These are phyloP conservation scores for Fagopyrum esculentum DNA, from an alignment of 148 eudicot genomes.

Conservation along the genomic window DNA sequence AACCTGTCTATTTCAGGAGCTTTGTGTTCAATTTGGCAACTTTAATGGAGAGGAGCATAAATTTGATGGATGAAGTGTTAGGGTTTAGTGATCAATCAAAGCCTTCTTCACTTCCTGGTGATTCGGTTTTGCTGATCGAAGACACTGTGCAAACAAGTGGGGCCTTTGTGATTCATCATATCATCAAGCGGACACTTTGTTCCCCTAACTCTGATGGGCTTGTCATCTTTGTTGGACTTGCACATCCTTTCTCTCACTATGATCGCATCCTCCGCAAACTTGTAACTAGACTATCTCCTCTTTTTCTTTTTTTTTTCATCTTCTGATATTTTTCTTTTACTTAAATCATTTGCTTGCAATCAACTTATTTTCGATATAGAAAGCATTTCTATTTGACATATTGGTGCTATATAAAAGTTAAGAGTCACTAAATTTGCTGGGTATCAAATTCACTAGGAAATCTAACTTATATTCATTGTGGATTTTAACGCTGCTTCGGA, in stretches of 20 bases:
- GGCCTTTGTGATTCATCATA: slow-evolving; percentile 70
- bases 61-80: slow-evolving; percentile 49
- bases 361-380: not conserved
- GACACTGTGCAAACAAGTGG: slow-evolving; percentile 85
- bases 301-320: not conserved
- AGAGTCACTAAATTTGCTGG: not conserved
- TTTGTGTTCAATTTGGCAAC: not conserved
- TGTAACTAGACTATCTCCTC: slow-evolving; percentile 21
- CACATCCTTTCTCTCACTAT: slow-evolving; percentile 87
- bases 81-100: slow-evolving; percentile 22
- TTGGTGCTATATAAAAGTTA: not conserved
- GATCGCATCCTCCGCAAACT: slow-evolving; percentile 85
- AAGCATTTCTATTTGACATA: not conserved
- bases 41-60: slow-evolving; percentile 33
- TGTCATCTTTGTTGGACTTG: slow-evolving; percentile 63
- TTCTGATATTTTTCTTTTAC: not conserved
- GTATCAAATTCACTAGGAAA: not conserved
- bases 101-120: slow-evolving; percentile 14
- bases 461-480: not conserved
- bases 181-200: slow-evolving; percentile 56
- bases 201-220: slow-evolving; percentile 27
- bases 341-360: not conserved
- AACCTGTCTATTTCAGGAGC: not conserved
- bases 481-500: not conserved
- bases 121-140: slow-evolving; percentile 43